Evolutionary conservation across 345 rosid genomes (phyloP).

Genomic region (Litchi chinensis): DNA sequence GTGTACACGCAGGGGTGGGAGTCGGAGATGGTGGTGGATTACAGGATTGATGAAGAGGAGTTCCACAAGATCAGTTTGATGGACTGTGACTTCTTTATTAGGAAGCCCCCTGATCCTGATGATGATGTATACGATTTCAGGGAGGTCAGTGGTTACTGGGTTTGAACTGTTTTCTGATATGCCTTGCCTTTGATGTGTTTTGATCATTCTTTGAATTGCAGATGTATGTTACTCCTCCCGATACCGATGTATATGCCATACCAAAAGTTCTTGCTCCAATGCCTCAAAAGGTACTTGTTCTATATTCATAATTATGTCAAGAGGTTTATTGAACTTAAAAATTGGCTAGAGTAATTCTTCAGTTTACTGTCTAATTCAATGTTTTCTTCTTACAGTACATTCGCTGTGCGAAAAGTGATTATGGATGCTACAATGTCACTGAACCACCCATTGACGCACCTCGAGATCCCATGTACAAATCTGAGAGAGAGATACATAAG

Average conservation of each 20-base stretch:
- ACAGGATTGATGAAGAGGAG: constrained; percentile 89
- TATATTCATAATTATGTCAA: neutral
- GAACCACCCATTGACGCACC: constrained; percentile 95
- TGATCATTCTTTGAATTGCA: constrained; percentile 28
- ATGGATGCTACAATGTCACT: constrained; percentile 78
- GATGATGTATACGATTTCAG: constrained; percentile 92
- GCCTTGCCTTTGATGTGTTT: constrained; percentile 6
- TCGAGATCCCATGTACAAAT: constrained; percentile 82
- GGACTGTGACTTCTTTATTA: constrained; percentile 92
- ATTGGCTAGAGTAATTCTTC: neutral
- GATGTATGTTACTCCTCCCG: constrained; percentile 99
- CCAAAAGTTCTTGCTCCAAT: constrained; percentile 87
- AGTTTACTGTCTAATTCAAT: neutral
- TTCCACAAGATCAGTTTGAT: constrained; percentile 81
- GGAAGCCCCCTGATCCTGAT: constrained; percentile 96
- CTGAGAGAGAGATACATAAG: constrained; percentile 78
- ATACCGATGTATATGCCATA: constrained; percentile 82
- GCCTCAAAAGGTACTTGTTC: constrained; percentile 72
- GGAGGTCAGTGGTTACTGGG: constrained; percentile 50
- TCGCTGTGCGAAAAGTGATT: constrained; percentile 83
- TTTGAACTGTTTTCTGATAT: neutral
- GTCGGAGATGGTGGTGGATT: constrained; percentile 86
- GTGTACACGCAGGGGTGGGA: constrained; percentile 83
- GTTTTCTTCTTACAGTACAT: constrained; percentile 57
- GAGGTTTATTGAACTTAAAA: neutral